Base-by-base conservation (phyloP, 225 moss, liverwort and hornwort species). In the Sphagnum tenellum region DNA sequence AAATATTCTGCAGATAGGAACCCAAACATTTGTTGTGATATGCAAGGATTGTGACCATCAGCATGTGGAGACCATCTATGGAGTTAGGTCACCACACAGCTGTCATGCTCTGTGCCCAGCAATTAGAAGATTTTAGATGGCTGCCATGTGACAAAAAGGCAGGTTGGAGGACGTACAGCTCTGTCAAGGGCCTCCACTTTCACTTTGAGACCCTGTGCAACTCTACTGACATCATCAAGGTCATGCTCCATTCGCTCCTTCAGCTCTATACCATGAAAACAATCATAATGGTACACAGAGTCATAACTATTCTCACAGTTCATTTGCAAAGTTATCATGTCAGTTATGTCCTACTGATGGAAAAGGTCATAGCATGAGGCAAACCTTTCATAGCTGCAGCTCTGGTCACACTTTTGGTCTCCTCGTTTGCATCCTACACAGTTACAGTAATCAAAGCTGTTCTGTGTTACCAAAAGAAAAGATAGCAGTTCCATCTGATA, bases 231-330 rank as follows among this genome's bases (percentile, higher is more conserved):
- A 12, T 85, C 82, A 66, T 90, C 94, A 64, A 94, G 75, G 52
- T 94, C 87, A 29, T 72, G 81, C 62, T 87, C 94, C 90, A 94
- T 94, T 70, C 79, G 82, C 67, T 79, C 71, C 79, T 89, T 94
- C 13, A 89, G 72, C 67, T 56, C 67, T 72, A 13, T 29, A 63
- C 54, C 50, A 13, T 60, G 29, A 29, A 29, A 12, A 7, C 7
- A 44, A 13, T 13, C 10, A 7, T 7, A 12, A 4, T 13, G 14
- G 44, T 11, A 13, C 4, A 11, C 58, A 13, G 44, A 6, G 7
- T 29, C 5, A 9, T 5, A 29, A 12, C 58, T 7, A 13, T 6
- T 7, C 13, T 7, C 14, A 58, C 6, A 13, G 3, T 14, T 44
- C 2, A 58, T 13, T 44, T 44, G 29, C 4, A 3, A 58, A 13